phyloP scores from a whole-genome alignment of 805 yeast species.

The Metschnikowia rubicola region DNA sequence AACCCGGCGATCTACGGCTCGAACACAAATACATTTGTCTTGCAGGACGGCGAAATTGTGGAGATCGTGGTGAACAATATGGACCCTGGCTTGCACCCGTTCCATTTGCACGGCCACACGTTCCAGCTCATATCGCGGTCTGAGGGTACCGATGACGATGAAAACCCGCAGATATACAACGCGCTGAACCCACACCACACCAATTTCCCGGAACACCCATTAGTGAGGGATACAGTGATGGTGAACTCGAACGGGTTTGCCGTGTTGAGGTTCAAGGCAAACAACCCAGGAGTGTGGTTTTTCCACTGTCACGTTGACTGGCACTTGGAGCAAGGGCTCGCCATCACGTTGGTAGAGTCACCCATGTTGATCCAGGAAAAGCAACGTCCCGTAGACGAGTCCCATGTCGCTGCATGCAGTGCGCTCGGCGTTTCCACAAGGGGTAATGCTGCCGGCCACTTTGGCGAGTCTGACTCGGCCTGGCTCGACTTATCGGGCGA shows the following conservation, averaged over 20 bases:
- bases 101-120: constrained; percentile 73
- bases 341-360: constrained; percentile 67
- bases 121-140: constrained; percentile 62
- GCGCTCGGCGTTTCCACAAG: constrained; percentile 41
- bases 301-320: constrained; percentile 91
- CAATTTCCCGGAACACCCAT: constrained; percentile 55
- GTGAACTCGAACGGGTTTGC: constrained; percentile 66
- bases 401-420: constrained; percentile 50
- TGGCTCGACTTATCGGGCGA: constrained; percentile 62
- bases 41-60: constrained; percentile 59
- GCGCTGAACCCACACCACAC: constrained; percentile 37
- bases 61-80: constrained; percentile 76
- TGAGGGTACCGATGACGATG: constrained; percentile 49
- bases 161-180: constrained; percentile 49
- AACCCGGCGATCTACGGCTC: constrained; percentile 69
- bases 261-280: constrained; percentile 70
- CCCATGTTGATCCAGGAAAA: constrained; percentile 48
- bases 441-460: constrained; percentile 70
- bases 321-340: constrained; percentile 81
- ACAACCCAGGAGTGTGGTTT: constrained; percentile 92
- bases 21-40: constrained; percentile 59
- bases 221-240: constrained; percentile 67
- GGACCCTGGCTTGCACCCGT: constrained; percentile 78
- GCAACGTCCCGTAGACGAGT: constrained; percentile 35
- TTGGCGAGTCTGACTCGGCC: constrained; percentile 43